Evolutionary conservation across 2,329 filamentous ascomycete genomes (phyloP).

Genomic region (Botrytis squamosa): DNA sequence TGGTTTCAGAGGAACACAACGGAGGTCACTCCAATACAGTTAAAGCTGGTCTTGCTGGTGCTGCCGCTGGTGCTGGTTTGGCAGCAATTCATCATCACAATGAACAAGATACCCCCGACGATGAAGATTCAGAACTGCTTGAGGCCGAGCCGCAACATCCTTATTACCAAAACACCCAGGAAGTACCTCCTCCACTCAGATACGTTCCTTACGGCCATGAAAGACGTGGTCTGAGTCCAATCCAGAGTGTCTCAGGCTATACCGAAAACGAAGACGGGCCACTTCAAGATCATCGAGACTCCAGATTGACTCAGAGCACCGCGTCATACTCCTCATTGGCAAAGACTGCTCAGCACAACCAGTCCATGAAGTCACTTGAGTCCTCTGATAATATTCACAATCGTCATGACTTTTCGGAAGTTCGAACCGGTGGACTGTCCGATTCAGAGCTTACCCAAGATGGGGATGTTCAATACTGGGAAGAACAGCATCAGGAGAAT

Average conservation of each 20-base stretch:
- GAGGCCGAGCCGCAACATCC: constrained; percentile 19
- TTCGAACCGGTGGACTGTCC: constrained; percentile 38
- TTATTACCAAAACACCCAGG: constrained; percentile 46
- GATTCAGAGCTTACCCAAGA: constrained; percentile 49
- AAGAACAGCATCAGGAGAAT: constrained; percentile 40
- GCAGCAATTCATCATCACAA: constrained; percentile 43
- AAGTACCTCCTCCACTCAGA: constrained; percentile 62
- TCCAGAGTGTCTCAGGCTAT: constrained; percentile 89
- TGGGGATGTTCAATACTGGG: constrained; percentile 39
- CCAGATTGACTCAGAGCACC: constrained; percentile 51
- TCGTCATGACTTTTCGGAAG: constrained; percentile 38
- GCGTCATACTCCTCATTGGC: constrained; percentile 63
- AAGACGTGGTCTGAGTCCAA: constrained; percentile 76
- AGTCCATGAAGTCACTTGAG: constrained; percentile 52
- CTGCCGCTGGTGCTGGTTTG: constrained; percentile 40
- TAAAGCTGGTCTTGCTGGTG: constrained; percentile 34
- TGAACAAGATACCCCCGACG: constrained; percentile 27
- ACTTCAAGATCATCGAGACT: constrained; percentile 51
- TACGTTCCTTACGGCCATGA: constrained; percentile 69
- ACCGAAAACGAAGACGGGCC: constrained; percentile 61
- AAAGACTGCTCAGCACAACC: constrained; percentile 52
- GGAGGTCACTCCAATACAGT: constrained; percentile 31
- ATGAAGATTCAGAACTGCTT: constrained; percentile 33
- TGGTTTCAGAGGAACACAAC: constrained; percentile 38
- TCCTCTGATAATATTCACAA: constrained; percentile 36